Conservation (phyloP, 495 filamentous ascomycete species). For the Apodospora peruviana region DNA sequence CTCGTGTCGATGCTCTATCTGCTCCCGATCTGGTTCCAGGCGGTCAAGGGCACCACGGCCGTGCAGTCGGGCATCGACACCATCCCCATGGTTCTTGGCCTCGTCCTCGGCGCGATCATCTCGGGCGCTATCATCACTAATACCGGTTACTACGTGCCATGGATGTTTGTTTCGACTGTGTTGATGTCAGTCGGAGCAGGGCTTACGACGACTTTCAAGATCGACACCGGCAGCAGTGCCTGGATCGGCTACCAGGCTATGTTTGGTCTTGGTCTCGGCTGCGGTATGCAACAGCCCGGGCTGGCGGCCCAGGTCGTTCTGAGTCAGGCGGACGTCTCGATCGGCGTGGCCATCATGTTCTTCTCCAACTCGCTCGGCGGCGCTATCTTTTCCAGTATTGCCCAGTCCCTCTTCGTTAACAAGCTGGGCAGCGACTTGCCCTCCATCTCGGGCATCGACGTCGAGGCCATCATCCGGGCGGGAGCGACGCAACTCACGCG, state of each 20-base stretch:
- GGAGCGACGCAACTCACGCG: no score
- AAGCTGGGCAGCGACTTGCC: no score
- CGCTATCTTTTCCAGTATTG: background rate
- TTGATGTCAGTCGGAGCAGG: conserved; percentile 17
- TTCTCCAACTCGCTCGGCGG: background rate
- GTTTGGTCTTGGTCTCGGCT: conserved; percentile 34
- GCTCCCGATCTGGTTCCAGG: conserved; percentile 57
- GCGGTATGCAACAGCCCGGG: background rate
- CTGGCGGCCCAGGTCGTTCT: background rate
- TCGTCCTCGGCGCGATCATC: conserved; percentile 25
- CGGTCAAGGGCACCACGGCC: conserved; percentile 35
- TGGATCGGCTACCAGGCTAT: conserved; percentile 65
- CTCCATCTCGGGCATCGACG: no score
- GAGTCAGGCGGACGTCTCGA: background rate
- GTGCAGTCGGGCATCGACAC: conserved; percentile 41
- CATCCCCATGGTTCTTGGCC: conserved; percentile 38
- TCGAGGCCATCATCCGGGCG: no score
- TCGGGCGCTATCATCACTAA: conserved; percentile 25
- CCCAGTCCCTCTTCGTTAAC: background rate
- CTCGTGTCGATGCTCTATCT: background rate
- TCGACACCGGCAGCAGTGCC: conserved; percentile 20
- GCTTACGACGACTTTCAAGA: conserved; percentile 45
- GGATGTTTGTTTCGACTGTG: conserved; percentile 25
- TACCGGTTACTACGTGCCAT: conserved; percentile 30
- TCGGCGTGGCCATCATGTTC: background rate